Evolutionary conservation across 2,329 filamentous ascomycete genomes (phyloP).

Genomic region (Cytospora leucostoma): DNA sequence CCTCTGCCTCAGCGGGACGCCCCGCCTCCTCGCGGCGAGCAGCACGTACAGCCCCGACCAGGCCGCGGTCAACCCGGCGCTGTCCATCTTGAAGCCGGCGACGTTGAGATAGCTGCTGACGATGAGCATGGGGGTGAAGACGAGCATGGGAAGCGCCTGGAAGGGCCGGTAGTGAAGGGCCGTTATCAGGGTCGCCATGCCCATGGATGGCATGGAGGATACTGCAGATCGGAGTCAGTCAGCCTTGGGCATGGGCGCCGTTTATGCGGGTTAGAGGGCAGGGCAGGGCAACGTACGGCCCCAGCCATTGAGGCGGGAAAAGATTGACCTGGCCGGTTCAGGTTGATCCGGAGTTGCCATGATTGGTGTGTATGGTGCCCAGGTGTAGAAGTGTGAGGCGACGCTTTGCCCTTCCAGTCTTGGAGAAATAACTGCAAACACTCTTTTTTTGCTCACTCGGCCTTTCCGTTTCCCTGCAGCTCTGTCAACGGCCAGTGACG

Average conservation of each 20-base stretch:
- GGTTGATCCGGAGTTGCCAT: conserved; percentile 15
- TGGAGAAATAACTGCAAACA: background rate
- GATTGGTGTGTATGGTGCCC: background rate
- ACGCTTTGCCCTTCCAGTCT: background rate
- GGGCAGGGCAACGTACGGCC: conserved; percentile 47
- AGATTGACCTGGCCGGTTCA: conserved; percentile 37
- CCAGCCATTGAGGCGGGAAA: conserved; percentile 46
- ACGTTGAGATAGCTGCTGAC: conserved; percentile 62
- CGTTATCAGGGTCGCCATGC: conserved; percentile 57
- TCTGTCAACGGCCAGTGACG: conserved; percentile 1
- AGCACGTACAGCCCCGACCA: conserved; percentile 60
- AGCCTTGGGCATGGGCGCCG: background rate
- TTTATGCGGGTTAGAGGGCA: background rate
- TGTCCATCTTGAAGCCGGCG: conserved; percentile 58
- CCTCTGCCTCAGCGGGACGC: conserved; percentile 37
- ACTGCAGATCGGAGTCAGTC: conserved; percentile 39
- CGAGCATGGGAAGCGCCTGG: conserved; percentile 49
- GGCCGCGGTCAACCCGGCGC: conserved; percentile 56
- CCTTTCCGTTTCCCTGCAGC: background rate
- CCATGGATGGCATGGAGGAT: conserved; percentile 55
- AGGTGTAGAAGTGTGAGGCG: background rate
- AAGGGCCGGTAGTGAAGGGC: conserved; percentile 58
- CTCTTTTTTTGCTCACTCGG: background rate
- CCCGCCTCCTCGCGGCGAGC: conserved; percentile 52
- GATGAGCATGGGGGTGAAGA: conserved; percentile 53